Conservation (phyloP, 1,284 basidiomycete species). For the Prillingera fragicola region DNA sequence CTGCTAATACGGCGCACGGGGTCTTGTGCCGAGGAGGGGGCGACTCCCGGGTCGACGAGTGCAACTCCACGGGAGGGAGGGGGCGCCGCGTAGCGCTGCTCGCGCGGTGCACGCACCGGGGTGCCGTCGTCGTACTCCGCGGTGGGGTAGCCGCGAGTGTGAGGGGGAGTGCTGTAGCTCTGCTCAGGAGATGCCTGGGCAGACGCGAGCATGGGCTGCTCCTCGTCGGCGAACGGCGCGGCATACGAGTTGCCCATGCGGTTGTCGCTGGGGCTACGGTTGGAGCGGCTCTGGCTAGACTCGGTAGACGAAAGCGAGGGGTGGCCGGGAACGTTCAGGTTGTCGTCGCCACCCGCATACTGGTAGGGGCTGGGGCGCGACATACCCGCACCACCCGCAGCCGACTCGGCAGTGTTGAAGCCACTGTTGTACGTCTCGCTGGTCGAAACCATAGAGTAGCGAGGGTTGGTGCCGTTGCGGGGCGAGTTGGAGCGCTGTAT, state of each 20-base stretch:
- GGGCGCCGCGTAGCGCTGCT: slow-evolving; percentile 16
- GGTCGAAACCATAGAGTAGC: slow-evolving; percentile 70
- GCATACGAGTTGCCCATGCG: neutral
- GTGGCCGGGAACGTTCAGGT: slow-evolving; percentile 43
- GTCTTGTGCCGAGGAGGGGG: slow-evolving; percentile 62
- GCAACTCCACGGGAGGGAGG: slow-evolving; percentile 60
- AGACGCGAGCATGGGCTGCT: slow-evolving; percentile 52
- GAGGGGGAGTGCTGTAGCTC: slow-evolving; percentile 35
- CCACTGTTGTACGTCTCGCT: slow-evolving; percentile 58
- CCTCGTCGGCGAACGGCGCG: slow-evolving; percentile 49
- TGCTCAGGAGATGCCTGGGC: slow-evolving; percentile 19
- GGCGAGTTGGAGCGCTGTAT: slow-evolving; percentile 45
- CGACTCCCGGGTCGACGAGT: slow-evolving; percentile 69
- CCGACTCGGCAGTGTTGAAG: slow-evolving; percentile 43
- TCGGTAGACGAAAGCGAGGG: slow-evolving; percentile 40
- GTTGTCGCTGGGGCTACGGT: slow-evolving; percentile 2
- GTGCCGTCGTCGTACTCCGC: slow-evolving; percentile 21
- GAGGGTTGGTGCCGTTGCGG: slow-evolving; percentile 48
- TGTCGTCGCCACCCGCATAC: slow-evolving; percentile 51
- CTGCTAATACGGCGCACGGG: slow-evolving; percentile 40
- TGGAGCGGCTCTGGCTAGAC: slow-evolving; percentile 22
- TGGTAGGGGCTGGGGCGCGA: slow-evolving; percentile 37
- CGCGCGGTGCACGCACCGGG: slow-evolving; percentile 23
- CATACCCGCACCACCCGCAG: too few relatives aligned
- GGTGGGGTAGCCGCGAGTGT: too few relatives aligned